These are phyloP conservation scores for Colletotrichum sojae DNA, from an alignment of 2,329 filamentous ascomycete genomes.

Conservation along the genomic window DNA sequence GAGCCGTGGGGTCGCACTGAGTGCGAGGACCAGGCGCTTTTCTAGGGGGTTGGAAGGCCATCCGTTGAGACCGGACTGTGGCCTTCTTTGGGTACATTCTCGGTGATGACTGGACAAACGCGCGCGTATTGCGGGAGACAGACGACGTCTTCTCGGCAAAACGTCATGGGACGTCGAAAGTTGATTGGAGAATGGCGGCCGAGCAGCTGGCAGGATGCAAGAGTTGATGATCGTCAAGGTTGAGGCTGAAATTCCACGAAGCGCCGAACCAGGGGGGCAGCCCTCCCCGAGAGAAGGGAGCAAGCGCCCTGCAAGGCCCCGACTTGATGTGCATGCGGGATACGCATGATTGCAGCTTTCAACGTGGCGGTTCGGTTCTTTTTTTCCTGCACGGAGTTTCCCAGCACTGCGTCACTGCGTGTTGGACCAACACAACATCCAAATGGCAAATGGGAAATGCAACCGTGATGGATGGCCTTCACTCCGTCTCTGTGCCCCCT, in stretches of 20 bases:
- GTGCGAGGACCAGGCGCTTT: not conserved
- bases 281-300: not conserved
- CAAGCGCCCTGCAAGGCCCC: constrained; percentile 27
- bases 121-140: constrained; percentile 1
- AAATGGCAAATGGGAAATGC: no score
- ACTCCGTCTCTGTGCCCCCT: no score
- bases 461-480: no score
- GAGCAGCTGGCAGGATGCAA: not conserved
- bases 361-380: constrained; percentile 14
- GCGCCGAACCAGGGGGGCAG: constrained; percentile 20
- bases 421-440: not conserved
- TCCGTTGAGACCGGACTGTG: no score
- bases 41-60: no score
- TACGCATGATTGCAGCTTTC: constrained; percentile 23
- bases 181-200: not conserved
- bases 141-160: not conserved
- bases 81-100: not conserved
- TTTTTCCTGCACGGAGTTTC: not conserved
- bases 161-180: not conserved
- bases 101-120: not conserved
- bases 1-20: not conserved
- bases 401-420: not conserved
- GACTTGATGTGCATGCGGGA: constrained; percentile 22
- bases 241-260: constrained; percentile 24
- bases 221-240: constrained; percentile 15